phyloP scores from a whole-genome alignment of 2,329 filamentous ascomycete species.

The Fusarium chaquense region DNA sequence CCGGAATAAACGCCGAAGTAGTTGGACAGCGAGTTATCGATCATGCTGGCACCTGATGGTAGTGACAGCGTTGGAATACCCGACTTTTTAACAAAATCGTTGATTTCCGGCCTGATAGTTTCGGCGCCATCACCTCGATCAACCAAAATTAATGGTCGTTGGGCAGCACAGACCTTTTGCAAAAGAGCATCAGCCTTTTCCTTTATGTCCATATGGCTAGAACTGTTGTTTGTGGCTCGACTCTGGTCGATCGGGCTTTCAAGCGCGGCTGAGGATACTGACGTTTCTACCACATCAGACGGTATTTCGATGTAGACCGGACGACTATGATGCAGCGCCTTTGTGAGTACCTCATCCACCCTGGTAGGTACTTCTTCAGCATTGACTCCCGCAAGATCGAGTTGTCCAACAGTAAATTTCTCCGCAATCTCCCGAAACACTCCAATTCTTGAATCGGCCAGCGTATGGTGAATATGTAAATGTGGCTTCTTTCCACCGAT shows the following conservation, averaged over 20 bases:
- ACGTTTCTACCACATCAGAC: background rate
- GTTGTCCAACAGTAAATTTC: constrained; percentile 18
- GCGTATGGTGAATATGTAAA: constrained; percentile 16
- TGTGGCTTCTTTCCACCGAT: background rate
- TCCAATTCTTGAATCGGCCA: constrained; percentile 5
- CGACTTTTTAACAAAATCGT: background rate
- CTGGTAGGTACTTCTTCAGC: background rate
- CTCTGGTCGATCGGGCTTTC: background rate
- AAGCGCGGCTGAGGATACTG: background rate
- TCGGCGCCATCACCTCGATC: constrained; percentile 3
- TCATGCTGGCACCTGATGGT: background rate
- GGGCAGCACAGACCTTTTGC: background rate
- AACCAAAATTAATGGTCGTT: background rate
- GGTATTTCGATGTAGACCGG: constrained; percentile 26
- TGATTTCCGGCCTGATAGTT: background rate
- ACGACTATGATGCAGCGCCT: background rate
- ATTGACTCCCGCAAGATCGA: background rate
- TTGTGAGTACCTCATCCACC: background rate
- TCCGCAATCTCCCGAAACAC: constrained; percentile 15
- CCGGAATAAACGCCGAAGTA: constrained; percentile 24
- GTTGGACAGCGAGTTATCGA: constrained; percentile 4
- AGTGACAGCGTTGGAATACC: constrained; percentile 4
- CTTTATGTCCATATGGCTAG: background rate
- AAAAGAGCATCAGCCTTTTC: background rate
- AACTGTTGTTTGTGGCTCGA: fast-evolving